Evolutionary conservation across 2,329 filamentous ascomycete genomes (phyloP), one percentile per base, ranked within the genome.

Genomic region (Cercospora sojina): DNA sequence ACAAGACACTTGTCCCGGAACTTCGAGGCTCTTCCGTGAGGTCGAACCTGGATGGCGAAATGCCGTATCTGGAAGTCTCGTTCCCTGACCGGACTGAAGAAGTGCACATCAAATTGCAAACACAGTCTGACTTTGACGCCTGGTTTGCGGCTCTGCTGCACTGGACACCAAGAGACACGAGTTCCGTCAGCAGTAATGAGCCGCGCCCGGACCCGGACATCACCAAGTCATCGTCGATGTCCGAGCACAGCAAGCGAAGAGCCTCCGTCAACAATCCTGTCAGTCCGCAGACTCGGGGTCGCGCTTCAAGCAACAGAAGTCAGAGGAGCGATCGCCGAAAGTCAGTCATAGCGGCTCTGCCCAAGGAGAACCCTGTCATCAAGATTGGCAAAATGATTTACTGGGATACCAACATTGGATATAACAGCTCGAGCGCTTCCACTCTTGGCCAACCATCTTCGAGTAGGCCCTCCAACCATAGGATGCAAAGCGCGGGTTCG

Each of bases 61-160:
- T 81, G 31, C 81, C 82, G 13, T 83, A 83, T 68, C 80, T 85
- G 59, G 81, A 84, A 68, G 79, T 85, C 41, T 77, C 86, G 81
- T 59, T 83, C 62, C 81, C 84, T 62, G 83, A 86, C 53, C 83
- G 83, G 27, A 84, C 84, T 7, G 77, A 87, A 25, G 85, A 91
- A 69, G 80, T 92, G 51, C 81, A 90, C 62, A 79, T 95, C 65
- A 85, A 88, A 38, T 90, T 91, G 13, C 77, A 86, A 8, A 83
- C 84, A 2, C 79, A 85, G 32, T 85, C 88, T 20, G 90, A 94
- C 73, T 87, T 90, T 70, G 90, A 94, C 72, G 83, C 89, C 23
- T 95, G 91, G 91, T 86, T 93, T 64, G 91, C 91, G 13, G 91
- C 91, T 7, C 79, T 95, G 53, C 82, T 94, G 32, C 92, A 90